Evolutionary conservation across 2,329 filamentous ascomycete species (phyloP), one percentile per base, ranked within the genome.

Genomic region (Stachybotrys elegans): DNA sequence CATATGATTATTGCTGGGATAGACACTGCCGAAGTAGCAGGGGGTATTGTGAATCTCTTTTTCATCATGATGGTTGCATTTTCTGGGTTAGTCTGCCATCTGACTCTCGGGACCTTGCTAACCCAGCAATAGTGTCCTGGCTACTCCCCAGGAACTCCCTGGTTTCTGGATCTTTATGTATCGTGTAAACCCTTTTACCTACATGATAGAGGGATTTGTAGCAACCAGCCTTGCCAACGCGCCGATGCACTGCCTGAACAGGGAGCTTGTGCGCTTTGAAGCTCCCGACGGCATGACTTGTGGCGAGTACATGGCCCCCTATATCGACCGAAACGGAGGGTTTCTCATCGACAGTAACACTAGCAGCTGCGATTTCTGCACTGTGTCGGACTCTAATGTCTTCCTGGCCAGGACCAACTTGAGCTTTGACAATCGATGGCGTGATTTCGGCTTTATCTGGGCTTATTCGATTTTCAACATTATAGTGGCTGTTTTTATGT

Each of bases 81-180:
- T 48, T 75, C 70, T 57, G 48, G 48, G 48, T 45, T 39, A 25
- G 48, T 27, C 6, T 13, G 25, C 5, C 29, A 87, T 86, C 63
- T 88, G 83, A 57, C 81, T 83, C 2, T 79, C 0, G 80, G 74
- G 5, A 85, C 83, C 0, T 88, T 88, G 57, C 74, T 80, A 2
- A 71, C 78, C 48, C 86, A 35, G 70, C 81, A 51, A 61, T 43
- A 71, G 79, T 66, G 79, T 88, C 25, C 70, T 88, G 40, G 81
- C 81, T 6, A 65, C 70, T 2, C 83, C 83, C 1, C 58, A 62
- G 1, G 65, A 70, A 2, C 73, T 90, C n/a, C 84, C 86, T 0
- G 69, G 77, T 3, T 88, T 89, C 70, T 90, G 86, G 86, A 78
- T 81, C 52, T 87, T 86, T 70, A 83, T 88, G 78, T 88, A 88